Base-by-base conservation (phyloP, 192 early-diverging fungal genomes). In the Geranomyces variabilis region DNA sequence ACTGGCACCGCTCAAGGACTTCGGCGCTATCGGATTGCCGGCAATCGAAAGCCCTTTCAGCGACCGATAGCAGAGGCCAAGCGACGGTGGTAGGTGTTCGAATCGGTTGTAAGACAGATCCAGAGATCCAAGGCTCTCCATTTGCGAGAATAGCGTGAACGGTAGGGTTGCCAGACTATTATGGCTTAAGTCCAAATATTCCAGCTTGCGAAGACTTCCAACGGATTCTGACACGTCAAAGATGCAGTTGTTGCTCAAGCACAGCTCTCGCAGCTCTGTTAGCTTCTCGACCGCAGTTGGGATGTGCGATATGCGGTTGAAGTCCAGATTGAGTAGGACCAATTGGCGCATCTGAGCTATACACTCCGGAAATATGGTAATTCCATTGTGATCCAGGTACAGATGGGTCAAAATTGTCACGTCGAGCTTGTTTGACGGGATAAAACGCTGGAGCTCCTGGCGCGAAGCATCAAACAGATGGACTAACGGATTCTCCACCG, bases 171-270 rank as follows among this genome's bases (percentile, higher is more conserved):
- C 21, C 34, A 83, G 45, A 15, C 56, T 13, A 63, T 81, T 81
- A 34, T 33, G 22, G 22, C 71, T 66, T 62, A 83, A 63, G 56
- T 83, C 82, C 65, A 80, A 56, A 10, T 79, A 62, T 63, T 83
- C 79, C 67, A 83, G 49, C 31, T 68, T 62, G 17, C 34, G 28
- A 56, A 76, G 58, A 8, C 55, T 53, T 44, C 66, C 77, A 17
- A 79, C 66, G 19, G 69, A 77, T 47, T 67, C 70, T 24, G 70
- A 67, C 4, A 83, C 64, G 36, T 33, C 48, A n/a, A 56, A 45
- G 10, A 83, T 34, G 14, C 57, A 51, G 51, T 78, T 79, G 15
- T 69, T 53, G 14, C 70, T 44, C 21, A 74, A 46, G 57, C 68
- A 75, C 66, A 83, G 51, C 58, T 83, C 82, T 46, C 73, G 72